Evolutionary conservation across 345 rosid species (phyloP), one percentile per base, ranked within the genome.

Genomic region (Pseudoturritis turrita): DNA sequence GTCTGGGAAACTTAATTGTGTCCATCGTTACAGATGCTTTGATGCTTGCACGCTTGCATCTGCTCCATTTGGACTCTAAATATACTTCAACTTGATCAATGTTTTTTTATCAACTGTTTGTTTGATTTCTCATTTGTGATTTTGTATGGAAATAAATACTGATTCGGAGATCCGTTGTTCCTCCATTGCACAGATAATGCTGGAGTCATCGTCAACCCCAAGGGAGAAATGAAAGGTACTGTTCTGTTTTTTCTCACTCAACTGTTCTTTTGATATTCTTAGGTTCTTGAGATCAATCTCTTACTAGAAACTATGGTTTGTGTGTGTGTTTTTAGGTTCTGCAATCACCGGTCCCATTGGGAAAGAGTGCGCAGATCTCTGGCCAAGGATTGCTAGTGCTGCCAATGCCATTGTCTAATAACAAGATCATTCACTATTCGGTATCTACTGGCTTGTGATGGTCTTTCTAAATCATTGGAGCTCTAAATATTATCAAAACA

Each of bases 311-410:
- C 21, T 37, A 10, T 36, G 9, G 7, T 0, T 1, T n/a, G 6
- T 45, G 22, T n/a, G 10, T 54, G 22, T 65, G 86, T 76, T 7
- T 26, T 4, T 72, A 86, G 94, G 96, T 41, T 93, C 97, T 73
- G 98, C 98, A 2, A 89, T 93, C 17, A 90, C 97, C 2, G 97
- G 98, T 37, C 97, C 97, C 0, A 93, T 93, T 10, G 98, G 98
- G 3, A 93, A 93, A 78, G 98, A 93, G 74, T 93, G 98, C 21
- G 98, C 98, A 15, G 97, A 90, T 79, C 82, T 88, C 1, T 88
- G 96, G 95, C 95, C 92, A 7, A 86, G 91, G 74, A 88, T 90
- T 37, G 96, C 95, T 10, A 90, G 92, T 76, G 94, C 94, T 74
- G 94, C 96, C 47, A 85, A 83, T 79, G 86, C 86, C 14, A 85